A percentile compares a stretch with the other conserved stretches of the same genome.
phyloP scores from a whole-genome alignment of 768 basidiomycete genomes.

The Mycena capillaripes region DNA sequence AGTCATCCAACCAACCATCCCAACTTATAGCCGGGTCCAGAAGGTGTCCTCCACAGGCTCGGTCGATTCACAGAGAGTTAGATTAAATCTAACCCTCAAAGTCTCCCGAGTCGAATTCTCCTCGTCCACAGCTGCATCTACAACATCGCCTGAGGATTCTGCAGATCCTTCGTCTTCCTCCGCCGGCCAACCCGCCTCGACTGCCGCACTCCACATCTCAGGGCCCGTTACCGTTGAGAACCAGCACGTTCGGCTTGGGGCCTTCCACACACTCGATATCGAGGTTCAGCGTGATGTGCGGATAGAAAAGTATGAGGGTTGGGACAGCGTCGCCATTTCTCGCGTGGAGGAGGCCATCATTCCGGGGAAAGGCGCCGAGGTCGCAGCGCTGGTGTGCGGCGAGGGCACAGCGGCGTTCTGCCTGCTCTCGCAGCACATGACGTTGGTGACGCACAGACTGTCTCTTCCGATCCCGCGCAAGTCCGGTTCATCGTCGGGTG shows the following conservation, averaged over 20 bases:
- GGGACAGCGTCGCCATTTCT: slow-evolving; percentile 91
- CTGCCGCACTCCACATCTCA: slow-evolving; percentile 84
- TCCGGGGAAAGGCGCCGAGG: slow-evolving; percentile 96
- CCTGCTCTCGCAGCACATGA: slow-evolving; percentile 97
- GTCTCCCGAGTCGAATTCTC: slow-evolving; percentile 89
- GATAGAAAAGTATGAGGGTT: slow-evolving; percentile 88
- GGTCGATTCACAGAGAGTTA: slow-evolving; percentile 90
- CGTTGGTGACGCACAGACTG: slow-evolving; percentile 90
- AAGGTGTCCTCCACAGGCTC: slow-evolving; percentile 94
- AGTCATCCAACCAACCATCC: neutral
- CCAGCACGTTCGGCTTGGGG: slow-evolving; percentile 90
- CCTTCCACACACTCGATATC: slow-evolving; percentile 94
- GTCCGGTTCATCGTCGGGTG: slow-evolving; percentile 77
- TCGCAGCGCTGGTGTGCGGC: slow-evolving; percentile 95
- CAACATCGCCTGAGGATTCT: slow-evolving; percentile 58
- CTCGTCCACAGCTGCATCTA: slow-evolving; percentile 53
- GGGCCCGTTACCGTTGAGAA: slow-evolving; percentile 92
- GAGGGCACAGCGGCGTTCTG: slow-evolving; percentile 97
- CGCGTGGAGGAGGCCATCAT: slow-evolving; percentile 90
- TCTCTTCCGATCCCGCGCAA: slow-evolving; percentile 93
- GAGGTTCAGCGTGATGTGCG: slow-evolving; percentile 93
- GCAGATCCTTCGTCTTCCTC: slow-evolving; percentile 54
- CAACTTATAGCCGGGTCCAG: slow-evolving; percentile 81
- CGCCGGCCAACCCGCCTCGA: slow-evolving; percentile 46
- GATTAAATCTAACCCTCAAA: slow-evolving; percentile 85